These are phyloP conservation scores for Puya raimondii DNA, from an alignment of 176 grass and related monocot species.

Conservation along the genomic window DNA sequence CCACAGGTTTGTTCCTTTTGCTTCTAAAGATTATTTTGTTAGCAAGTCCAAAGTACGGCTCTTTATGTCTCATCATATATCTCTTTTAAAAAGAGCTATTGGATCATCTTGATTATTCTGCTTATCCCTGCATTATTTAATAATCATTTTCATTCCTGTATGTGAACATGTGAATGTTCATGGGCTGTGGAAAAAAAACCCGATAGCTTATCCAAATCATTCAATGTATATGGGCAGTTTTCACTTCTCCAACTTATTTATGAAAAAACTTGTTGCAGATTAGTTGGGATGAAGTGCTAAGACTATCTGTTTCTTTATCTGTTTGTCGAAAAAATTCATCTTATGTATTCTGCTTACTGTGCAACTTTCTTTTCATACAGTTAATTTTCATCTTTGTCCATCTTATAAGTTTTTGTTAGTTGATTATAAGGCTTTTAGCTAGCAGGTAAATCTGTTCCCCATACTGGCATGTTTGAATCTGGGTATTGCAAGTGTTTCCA, in stretches of 20 bases:
- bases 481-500: not conserved
- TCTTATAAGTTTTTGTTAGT: not conserved
- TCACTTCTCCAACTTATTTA: too few species aligned
- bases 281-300: too few species aligned
- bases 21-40: constrained; percentile 7
- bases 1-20: constrained; percentile 58
- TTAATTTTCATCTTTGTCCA: not conserved
- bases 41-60: not conserved
- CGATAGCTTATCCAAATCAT: too few species aligned
- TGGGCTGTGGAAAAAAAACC: too few species aligned
- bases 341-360: not conserved
- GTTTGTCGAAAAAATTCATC: not conserved
- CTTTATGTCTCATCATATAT: not conserved
- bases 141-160: not conserved
- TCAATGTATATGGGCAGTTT: too few species aligned
- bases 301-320: not conserved
- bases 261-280: too few species aligned
- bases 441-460: not conserved
- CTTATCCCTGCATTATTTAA: not conserved
- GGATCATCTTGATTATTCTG: not conserved
- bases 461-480: not conserved
- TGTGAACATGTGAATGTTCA: not conserved
- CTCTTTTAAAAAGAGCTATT: not conserved
- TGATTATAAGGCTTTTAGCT: not conserved
- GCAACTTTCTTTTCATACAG: not conserved